A percentile compares a stretch with the other conserved stretches of the same genome.
These are phyloP conservation scores for Metarhizium guizhouense DNA, from an alignment of 2,329 filamentous ascomycete species.

Conservation along the genomic window DNA sequence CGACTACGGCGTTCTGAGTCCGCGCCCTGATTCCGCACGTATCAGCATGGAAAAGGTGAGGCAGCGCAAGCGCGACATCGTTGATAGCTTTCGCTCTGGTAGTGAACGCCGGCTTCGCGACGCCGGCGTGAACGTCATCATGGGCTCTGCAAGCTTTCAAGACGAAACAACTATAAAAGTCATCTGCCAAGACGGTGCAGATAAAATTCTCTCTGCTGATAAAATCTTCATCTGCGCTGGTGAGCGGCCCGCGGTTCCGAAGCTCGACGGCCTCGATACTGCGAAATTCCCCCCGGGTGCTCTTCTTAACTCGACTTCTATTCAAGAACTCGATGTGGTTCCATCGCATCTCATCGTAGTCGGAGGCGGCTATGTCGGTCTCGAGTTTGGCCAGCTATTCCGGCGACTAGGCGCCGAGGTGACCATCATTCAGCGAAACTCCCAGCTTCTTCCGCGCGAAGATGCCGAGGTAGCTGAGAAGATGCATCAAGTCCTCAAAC, in stretches of 20 bases:
- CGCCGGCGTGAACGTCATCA: slow-evolving; percentile 34
- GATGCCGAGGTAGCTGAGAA: slow-evolving; percentile 37
- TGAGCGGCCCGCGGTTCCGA: slow-evolving; percentile 30
- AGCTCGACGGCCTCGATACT: slow-evolving; percentile 25
- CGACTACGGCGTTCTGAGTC: slow-evolving; percentile 35
- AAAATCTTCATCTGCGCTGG: slow-evolving; percentile 39
- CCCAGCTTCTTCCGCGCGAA: slow-evolving; percentile 34
- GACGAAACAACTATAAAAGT: slow-evolving; percentile 29
- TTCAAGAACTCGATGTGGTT: slow-evolving; percentile 36
- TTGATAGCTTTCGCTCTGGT: slow-evolving; percentile 37
- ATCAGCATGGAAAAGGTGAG: slow-evolving; percentile 41
- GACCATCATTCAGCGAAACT: slow-evolving; percentile 34
- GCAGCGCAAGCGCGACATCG: slow-evolving; percentile 44
- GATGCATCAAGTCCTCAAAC: slow-evolving; percentile 31
- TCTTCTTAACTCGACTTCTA: slow-evolving; percentile 36
- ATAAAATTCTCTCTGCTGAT: slow-evolving; percentile 26
- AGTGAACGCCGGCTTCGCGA: slow-evolving; percentile 31
- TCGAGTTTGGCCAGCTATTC: slow-evolving; percentile 46
- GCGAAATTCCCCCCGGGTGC: slow-evolving; percentile 1
- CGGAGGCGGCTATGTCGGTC: slow-evolving; percentile 43
- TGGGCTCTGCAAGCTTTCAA: slow-evolving; percentile 35
- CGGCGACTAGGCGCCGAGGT: slow-evolving; percentile 38
- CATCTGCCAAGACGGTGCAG: slow-evolving; percentile 17
- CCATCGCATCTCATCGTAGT: slow-evolving; percentile 40
- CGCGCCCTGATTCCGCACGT: slow-evolving; percentile 12